Base-by-base conservation (phyloP, 768 basidiomycete genomes). In the Lactifluus volemus region DNA sequence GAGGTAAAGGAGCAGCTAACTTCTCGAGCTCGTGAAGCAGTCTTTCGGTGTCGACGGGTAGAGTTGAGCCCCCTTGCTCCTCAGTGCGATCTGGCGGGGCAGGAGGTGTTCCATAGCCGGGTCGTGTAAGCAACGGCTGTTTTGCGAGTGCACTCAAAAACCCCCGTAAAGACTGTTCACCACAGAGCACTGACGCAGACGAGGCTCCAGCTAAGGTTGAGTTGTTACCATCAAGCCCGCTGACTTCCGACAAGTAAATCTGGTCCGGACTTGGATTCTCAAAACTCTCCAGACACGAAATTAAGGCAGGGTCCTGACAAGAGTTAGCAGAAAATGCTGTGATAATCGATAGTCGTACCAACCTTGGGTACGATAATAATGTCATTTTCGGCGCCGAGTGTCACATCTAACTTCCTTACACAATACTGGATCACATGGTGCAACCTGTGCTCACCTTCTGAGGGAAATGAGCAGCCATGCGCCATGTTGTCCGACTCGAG, bases 131-230 rank as follows among this genome's bases (percentile, higher is more conserved):
- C 69, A 69, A 42, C 68, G 68, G 9, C 5, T 38, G 52, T 25
- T 32, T 85, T 68, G 15, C 84, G 84, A 60, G 76, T 74, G 41
- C 67, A 61, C 64, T 76, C 71, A 53, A 59, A 30, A 29, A 67
- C 19, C 45, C 64, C 57, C 15, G 39, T 11, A 63, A 52, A 44
- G 61, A 53, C 44, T 63, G 61, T 58, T 63, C 56, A 5, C 49
- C 52, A 41, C 38, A 45, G n/a, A 32, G 21, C 42, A 15, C 34
- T n/a, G 12, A 19, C 17, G 38, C 15, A 47, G 19, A 19, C 44
- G 50, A 41, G 6, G 50, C 9, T 29, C 19, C 12, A 21, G 54
- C 44, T 42, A 21, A 21, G 32, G 36, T 10, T 29, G 19, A 14
- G 19, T 32, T n/a, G 19, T 51, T 17, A 14, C 34, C 14, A n/a